These are phyloP conservation scores for Capsicum pubescens DNA, from an alignment of 257 asterid species.

Conservation along the genomic window DNA sequence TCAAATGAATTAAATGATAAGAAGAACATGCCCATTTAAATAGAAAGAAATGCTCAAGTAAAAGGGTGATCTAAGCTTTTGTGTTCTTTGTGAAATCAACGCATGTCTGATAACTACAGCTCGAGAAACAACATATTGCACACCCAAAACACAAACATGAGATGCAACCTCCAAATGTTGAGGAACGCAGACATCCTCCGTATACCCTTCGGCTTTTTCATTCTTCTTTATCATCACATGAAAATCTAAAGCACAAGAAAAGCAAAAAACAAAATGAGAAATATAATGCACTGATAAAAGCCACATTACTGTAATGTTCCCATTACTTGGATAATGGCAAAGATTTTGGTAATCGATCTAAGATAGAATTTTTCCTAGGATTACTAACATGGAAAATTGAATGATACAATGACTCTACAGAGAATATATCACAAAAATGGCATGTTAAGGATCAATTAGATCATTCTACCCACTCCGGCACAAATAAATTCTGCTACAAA, in stretches of 20 bases:
- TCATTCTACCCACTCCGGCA: not conserved
- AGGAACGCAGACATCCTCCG: conserved; percentile 50
- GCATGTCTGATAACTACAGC: conserved; percentile 57
- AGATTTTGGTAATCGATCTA: not conserved
- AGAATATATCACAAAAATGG: not conserved
- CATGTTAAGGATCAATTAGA: not conserved
- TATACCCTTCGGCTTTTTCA: conserved; percentile 54
- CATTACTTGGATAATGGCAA: not conserved
- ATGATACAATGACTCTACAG: not conserved
- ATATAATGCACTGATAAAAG: not conserved
- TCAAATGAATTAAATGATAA: not conserved
- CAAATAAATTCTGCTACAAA: not conserved
- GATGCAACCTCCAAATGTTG: conserved; percentile 62
- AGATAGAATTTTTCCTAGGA: not conserved
- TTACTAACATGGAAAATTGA: not conserved
- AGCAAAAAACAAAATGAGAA: not conserved
- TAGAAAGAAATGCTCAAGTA: not conserved
- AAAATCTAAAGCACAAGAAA: conserved; percentile 39
- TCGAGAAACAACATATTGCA: conserved; percentile 49
- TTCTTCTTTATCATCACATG: conserved; percentile 58
- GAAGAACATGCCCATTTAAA: not conserved
- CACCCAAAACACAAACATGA: conserved; percentile 63
- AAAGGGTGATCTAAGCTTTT: conserved; percentile 27
- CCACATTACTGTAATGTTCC: not conserved
- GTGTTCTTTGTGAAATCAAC: conserved; percentile 51